These are phyloP conservation scores for Prunus kanzakura DNA, from an alignment of 306 rosid genomes.

Conservation along the genomic window DNA sequence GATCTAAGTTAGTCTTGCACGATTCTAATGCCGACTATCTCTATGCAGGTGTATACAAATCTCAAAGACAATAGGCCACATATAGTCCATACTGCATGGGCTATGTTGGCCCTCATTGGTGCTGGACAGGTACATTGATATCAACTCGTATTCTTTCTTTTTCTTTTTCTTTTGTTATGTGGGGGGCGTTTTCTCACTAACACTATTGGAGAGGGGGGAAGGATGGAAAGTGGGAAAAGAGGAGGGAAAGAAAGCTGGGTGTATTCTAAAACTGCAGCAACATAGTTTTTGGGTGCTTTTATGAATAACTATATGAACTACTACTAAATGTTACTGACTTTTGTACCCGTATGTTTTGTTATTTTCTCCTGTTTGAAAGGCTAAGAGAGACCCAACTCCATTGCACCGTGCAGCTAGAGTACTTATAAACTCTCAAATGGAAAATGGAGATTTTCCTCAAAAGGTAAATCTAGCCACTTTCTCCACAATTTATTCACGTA, in stretches of 20 bases:
- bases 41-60: slow-evolving; percentile 29
- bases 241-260: no score
- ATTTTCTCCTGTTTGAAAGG: slow-evolving; percentile 12
- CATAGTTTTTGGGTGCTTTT: not conserved
- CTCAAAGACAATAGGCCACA: slow-evolving; percentile 31
- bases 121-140: slow-evolving; percentile 34
- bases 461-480: slow-evolving; percentile 19
- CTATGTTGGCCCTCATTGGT: slow-evolving; percentile 36
- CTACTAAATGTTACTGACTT: not conserved
- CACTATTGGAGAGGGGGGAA: no score
- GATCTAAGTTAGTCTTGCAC: not conserved
- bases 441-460: slow-evolving; percentile 35
- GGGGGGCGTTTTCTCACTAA: no score
- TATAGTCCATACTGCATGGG: slow-evolving; percentile 38
- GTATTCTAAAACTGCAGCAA: no score
- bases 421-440: slow-evolving; percentile 32
- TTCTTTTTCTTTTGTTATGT: not conserved
- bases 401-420: slow-evolving; percentile 30
- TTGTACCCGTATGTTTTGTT: not conserved
- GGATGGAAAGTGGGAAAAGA: no score
- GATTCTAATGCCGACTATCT: not conserved
- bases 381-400: slow-evolving; percentile 31
- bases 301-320: not conserved
- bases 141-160: not conserved
- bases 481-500: not conserved